phyloP scores from a whole-genome alignment of 257 asterid species.

The Voacanga thouarsii region DNA sequence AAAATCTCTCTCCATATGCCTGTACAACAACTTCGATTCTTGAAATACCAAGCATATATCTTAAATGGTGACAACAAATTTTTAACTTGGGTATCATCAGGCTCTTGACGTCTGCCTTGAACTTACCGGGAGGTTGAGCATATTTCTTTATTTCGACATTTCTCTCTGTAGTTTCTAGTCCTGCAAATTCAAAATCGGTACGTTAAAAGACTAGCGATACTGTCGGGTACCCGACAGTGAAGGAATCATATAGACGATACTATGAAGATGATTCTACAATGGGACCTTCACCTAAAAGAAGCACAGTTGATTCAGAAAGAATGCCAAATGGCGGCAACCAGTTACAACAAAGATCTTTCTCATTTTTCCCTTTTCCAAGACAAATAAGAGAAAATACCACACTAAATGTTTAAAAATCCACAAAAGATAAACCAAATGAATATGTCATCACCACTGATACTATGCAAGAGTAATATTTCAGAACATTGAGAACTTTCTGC shows the following conservation, averaged over 20 bases:
- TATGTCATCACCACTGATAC: background rate
- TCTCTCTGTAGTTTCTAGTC: background rate
- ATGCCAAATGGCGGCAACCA: background rate
- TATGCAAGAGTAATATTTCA: background rate
- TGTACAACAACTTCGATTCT: slow-evolving; percentile 1
- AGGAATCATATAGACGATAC: background rate
- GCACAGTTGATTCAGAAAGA: background rate
- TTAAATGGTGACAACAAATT: background rate
- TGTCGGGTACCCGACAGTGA: background rate
- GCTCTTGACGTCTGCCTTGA: slow-evolving; percentile 6
- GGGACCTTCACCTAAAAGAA: background rate
- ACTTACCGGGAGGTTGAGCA: background rate
- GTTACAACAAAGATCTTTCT: background rate
- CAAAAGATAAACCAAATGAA: background rate
- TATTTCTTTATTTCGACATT: background rate
- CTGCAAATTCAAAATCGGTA: slow-evolving; percentile 11
- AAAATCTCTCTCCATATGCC: background rate
- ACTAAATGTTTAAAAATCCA: background rate
- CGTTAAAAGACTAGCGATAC: too few species aligned
- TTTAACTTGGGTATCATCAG: background rate
- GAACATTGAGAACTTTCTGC: background rate
- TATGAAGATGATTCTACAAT: background rate
- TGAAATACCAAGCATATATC: background rate
- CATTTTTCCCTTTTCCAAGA: background rate
- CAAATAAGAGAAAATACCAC: background rate